Evolutionary conservation across 1,284 basidiomycete species (phyloP).

Genomic region (Sporisorium exsertum): DNA sequence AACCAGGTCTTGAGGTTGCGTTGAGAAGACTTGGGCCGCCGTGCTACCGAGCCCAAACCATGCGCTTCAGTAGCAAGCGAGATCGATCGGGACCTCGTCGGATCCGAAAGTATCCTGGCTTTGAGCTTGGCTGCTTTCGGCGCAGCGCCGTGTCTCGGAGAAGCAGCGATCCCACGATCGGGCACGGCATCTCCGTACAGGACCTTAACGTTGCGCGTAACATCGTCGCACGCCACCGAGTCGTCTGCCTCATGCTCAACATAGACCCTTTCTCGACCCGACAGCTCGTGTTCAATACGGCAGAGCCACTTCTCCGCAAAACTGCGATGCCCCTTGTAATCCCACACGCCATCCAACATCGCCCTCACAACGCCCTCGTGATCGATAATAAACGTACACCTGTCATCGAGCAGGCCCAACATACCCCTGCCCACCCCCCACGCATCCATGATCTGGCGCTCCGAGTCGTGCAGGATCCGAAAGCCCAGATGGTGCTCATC

Average conservation of each 20-base stretch:
- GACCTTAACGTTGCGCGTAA: conserved; percentile 23
- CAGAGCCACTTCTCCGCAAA: conserved; percentile 63
- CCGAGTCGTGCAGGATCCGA: conserved; percentile 51
- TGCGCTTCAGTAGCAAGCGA: conserved; percentile 11
- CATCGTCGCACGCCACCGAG: conserved; percentile 17
- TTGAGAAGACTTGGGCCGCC: conserved; percentile 20
- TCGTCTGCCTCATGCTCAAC: conserved; percentile 32
- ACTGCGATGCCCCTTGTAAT: conserved; percentile 50
- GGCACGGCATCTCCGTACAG: conserved; percentile 39
- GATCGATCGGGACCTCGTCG: neutral
- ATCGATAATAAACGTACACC: conserved; percentile 62
- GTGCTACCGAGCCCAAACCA: neutral
- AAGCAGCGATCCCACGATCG: conserved; percentile 36
- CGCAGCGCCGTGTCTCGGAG: conserved; percentile 55
- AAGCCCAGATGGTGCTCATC: conserved; percentile 58
- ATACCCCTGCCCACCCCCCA: conserved; percentile 51
- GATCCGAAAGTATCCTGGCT: neutral
- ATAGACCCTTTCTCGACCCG: conserved; percentile 43
- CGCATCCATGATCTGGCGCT: conserved; percentile 46
- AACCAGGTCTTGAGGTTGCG: conserved; percentile 33
- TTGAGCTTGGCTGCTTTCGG: conserved; percentile 1
- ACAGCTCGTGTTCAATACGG: conserved; percentile 58
- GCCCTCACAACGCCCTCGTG: conserved; percentile 57
- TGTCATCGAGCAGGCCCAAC: conserved; percentile 52
- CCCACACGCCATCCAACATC: conserved; percentile 58